Conservation (phyloP, 2,329 filamentous ascomycete genomes). For the Alternaria arbusti region DNA sequence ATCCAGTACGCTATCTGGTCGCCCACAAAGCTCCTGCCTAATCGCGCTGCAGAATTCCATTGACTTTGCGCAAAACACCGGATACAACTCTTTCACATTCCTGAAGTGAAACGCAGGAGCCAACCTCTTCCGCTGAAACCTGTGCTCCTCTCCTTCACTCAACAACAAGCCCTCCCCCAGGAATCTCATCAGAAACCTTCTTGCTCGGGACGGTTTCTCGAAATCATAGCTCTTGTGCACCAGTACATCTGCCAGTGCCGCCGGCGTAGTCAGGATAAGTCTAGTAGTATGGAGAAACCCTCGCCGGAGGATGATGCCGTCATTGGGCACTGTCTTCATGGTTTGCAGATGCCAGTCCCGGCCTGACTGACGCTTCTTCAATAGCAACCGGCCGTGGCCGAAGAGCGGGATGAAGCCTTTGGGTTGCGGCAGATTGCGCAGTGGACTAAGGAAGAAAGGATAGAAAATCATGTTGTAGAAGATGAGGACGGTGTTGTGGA, state of each 20-base stretch:
- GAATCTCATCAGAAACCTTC: conserved; percentile 55
- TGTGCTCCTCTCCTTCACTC: conserved; percentile 59
- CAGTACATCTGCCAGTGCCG: conserved; percentile 58
- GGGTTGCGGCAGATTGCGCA: conserved; percentile 48
- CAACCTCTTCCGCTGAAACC: conserved; percentile 71
- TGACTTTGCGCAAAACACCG: conserved; percentile 81
- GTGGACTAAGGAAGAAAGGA: conserved; percentile 48
- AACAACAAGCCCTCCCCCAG: conserved; percentile 60
- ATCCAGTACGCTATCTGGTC: conserved; percentile 49
- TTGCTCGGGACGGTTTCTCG: conserved; percentile 56
- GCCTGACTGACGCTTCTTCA: conserved; percentile 37
- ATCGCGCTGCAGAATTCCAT: conserved; percentile 71
- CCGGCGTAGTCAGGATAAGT: conserved; percentile 48
- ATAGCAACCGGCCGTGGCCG: conserved; percentile 46
- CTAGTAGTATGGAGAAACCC: conserved; percentile 49
- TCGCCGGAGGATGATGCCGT: conserved; percentile 50
- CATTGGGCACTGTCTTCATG: conserved; percentile 49
- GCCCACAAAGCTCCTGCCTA: conserved; percentile 55
- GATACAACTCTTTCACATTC: conserved; percentile 83
- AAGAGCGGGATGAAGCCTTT: conserved; percentile 41
- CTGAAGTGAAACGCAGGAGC: conserved; percentile 86
- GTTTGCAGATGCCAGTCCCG: conserved; percentile 42
- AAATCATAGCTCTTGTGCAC: conserved; percentile 62
- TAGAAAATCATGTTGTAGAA: conserved; percentile 40
- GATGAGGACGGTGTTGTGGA: conserved; percentile 25